Conservation (phyloP, 495 filamentous ascomycete genomes). For the Friedmanniomyces endolithicus region DNA sequence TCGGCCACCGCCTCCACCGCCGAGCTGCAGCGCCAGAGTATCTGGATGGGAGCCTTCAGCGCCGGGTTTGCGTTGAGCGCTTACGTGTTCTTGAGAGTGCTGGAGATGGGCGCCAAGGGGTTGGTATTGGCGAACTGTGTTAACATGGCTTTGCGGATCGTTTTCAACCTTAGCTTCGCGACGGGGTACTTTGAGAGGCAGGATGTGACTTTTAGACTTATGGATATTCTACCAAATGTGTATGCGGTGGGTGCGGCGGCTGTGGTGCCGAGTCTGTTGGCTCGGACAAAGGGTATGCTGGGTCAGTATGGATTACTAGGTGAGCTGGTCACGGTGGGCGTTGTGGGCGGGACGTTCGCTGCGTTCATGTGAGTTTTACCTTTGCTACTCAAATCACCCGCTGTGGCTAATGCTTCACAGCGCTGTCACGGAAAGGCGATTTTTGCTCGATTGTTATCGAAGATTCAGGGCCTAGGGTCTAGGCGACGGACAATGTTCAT, state of each 20-base stretch:
- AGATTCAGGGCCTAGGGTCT: slow-evolving; percentile 1
- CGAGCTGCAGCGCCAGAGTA: slow-evolving; percentile 60
- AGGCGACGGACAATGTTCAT: neutral
- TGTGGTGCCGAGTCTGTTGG: slow-evolving; percentile 15
- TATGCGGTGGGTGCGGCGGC: slow-evolving; percentile 15
- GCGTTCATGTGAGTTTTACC: slow-evolving; percentile 45
- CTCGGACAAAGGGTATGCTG: slow-evolving; percentile 20
- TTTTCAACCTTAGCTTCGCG: slow-evolving; percentile 70
- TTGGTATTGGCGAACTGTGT: slow-evolving; percentile 74
- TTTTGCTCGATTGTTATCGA: slow-evolving; percentile 14
- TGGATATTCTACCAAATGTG: slow-evolving; percentile 10
- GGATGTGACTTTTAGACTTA: slow-evolving; percentile 19
- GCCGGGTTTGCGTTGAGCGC: slow-evolving; percentile 57
- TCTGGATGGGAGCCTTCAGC: slow-evolving; percentile 73
- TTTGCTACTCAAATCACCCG: neutral
- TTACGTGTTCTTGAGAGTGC: slow-evolving; percentile 53
- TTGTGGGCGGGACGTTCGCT: slow-evolving; percentile 41
- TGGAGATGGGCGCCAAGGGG: slow-evolving; percentile 59
- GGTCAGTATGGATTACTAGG: slow-evolving; percentile 25
- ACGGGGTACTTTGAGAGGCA: slow-evolving; percentile 42
- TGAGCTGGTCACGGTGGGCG: slow-evolving; percentile 41
- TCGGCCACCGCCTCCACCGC: slow-evolving; percentile 60
- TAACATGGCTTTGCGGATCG: slow-evolving; percentile 71
- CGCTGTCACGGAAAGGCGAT: slow-evolving; percentile 41
- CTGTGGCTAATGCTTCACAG: slow-evolving; percentile 29